These are phyloP conservation scores for Pouteria glomerata DNA, from an alignment of 148 eudicot genomes.

Conservation along the genomic window DNA sequence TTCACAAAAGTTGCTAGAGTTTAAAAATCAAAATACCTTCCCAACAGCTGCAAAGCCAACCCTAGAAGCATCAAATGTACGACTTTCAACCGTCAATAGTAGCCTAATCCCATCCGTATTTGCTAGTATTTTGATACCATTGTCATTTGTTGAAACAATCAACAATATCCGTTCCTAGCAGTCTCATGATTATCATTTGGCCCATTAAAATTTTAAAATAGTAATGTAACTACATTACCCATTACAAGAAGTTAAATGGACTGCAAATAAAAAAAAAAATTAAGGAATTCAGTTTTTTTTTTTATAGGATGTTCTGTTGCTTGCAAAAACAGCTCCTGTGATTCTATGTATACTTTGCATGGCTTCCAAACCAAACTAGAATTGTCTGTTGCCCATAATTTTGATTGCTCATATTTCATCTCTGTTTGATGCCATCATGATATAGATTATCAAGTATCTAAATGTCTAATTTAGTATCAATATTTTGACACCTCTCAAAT, in stretches of 20 bases:
- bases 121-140: slow-evolving; percentile 81
- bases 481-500: no score
- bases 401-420: neutral
- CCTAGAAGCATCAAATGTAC: slow-evolving; percentile 65
- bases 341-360: neutral
- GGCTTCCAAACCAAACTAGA: neutral
- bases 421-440: neutral
- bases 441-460: neutral
- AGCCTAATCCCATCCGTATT: slow-evolving; percentile 65
- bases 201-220: neutral
- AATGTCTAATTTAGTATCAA: neutral
- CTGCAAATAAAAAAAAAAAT: neutral
- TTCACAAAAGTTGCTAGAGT: slow-evolving; percentile 7
- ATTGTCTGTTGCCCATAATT: neutral
- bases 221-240: neutral
- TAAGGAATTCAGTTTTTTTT: neutral
- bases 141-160: slow-evolving; percentile 85
- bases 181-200: neutral
- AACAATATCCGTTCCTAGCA: slow-evolving; percentile 60
- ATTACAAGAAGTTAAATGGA: neutral
- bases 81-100: slow-evolving; percentile 51
- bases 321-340: neutral
- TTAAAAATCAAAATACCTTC: slow-evolving; percentile 42
- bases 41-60: slow-evolving; percentile 43
- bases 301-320: neutral